Conservation (phyloP, 1,284 basidiomycete species). For the Cryptococcus wingfieldii region DNA sequence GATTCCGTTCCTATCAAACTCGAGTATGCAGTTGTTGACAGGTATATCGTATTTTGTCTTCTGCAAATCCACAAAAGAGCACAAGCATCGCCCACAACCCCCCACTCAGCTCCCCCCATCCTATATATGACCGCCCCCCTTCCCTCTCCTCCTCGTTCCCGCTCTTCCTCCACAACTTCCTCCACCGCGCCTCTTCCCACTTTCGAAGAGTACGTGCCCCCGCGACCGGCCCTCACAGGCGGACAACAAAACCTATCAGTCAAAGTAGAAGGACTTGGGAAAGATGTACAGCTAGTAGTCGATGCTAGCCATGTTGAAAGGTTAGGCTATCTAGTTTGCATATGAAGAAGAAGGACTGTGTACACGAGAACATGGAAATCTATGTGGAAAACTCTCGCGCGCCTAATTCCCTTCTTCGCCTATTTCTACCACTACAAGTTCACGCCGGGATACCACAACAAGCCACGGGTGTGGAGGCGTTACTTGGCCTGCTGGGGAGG, state of each 20-base stretch:
- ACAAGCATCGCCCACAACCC: not conserved
- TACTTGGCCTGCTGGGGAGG: slow-evolving; percentile 89
- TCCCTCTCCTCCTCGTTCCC: slow-evolving; percentile 3
- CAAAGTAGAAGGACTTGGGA: slow-evolving; percentile 20
- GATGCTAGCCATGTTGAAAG: slow-evolving; percentile 77
- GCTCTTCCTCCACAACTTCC: slow-evolving; percentile 22
- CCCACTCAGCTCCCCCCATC: not conserved
- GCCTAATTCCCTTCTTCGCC: no score
- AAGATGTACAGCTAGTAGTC: slow-evolving; percentile 50
- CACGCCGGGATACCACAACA: no score
- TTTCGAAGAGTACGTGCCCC: slow-evolving; percentile 35
- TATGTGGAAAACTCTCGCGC: no score
- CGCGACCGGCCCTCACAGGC: slow-evolving; percentile 33
- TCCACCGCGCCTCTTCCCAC: slow-evolving; percentile 28
- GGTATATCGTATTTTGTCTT: not conserved
- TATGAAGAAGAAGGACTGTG: no score
- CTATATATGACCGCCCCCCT: not conserved
- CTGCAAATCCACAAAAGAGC: not conserved
- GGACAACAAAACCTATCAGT: slow-evolving; percentile 31
- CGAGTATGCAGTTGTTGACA: no score
- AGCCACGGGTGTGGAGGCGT: slow-evolving; percentile 84
- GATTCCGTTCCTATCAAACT: no score
- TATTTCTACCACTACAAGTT: no score
- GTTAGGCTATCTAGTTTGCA: no score
- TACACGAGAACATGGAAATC: no score